Conservation (phyloP, 2,329 filamentous ascomycete species). For the Emergomyces orientalis region DNA sequence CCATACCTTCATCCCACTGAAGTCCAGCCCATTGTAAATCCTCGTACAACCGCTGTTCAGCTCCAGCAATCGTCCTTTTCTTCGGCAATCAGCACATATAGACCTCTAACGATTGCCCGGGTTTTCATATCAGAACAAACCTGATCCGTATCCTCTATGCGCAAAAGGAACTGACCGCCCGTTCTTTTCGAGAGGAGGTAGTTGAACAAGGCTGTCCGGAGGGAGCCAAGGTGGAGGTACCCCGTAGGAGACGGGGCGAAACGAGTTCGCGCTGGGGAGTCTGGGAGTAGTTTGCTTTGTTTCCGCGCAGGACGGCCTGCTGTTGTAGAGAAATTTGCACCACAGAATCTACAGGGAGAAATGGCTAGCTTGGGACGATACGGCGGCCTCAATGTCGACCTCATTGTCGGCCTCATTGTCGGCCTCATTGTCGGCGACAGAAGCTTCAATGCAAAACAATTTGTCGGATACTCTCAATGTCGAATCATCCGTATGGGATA, state of each 20-base stretch:
- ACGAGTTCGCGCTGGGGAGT: slow-evolving; percentile 60
- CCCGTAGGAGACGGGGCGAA: slow-evolving; percentile 96
- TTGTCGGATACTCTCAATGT: background rate
- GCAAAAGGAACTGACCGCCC: slow-evolving; percentile 77
- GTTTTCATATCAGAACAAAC: slow-evolving; percentile 37
- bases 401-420: slow-evolving; percentile 28
- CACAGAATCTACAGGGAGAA: slow-evolving; percentile 29
- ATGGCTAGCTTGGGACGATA: slow-evolving; percentile 21
- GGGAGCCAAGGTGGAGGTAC: slow-evolving; percentile 80
- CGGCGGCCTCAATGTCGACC: slow-evolving; percentile 25
- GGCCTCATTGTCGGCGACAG: slow-evolving; percentile 22
- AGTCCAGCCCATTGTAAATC: slow-evolving; percentile 85
- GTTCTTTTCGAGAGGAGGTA: slow-evolving; percentile 83
- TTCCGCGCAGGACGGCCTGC: slow-evolving; percentile 20
- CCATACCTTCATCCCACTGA: slow-evolving; percentile 78
- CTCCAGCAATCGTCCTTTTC: slow-evolving; percentile 72
- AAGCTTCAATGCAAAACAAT: background rate
- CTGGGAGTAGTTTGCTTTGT: slow-evolving; percentile 34
- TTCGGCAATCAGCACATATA: slow-evolving; percentile 36
- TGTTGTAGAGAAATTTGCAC: slow-evolving; percentile 26
- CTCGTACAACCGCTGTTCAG: slow-evolving; percentile 65
- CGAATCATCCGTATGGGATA: background rate
- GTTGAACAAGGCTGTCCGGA: slow-evolving; percentile 92
- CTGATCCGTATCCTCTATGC: slow-evolving; percentile 93
- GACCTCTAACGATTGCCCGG: background rate